These are phyloP conservation scores for Corylus americana DNA, from an alignment of 306 rosid genomes.

Conservation along the genomic window DNA sequence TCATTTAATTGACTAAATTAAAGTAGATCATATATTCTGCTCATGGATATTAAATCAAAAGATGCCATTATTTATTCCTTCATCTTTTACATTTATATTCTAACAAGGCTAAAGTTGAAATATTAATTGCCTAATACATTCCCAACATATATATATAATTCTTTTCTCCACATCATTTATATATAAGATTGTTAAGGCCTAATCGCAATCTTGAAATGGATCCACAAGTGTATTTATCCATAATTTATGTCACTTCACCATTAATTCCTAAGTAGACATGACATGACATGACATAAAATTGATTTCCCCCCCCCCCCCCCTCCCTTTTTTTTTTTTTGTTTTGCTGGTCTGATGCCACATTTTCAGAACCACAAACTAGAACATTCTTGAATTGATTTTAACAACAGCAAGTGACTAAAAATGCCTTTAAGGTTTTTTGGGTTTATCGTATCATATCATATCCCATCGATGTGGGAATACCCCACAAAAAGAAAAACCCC, in stretches of 20 bases:
- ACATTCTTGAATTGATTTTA: not conserved
- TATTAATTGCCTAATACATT: too few species aligned
- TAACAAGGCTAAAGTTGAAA: too few species aligned
- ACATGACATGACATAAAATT: too few species aligned
- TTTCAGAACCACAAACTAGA: not conserved
- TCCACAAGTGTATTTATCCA: not conserved
- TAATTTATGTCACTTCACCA: too few species aligned
- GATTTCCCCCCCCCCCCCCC: too few species aligned
- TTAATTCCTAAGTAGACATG: too few species aligned
- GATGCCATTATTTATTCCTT: too few species aligned
- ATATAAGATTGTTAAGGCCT: not conserved
- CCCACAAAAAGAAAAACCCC: conserved; percentile 17
- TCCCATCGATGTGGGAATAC: conserved; percentile 40
- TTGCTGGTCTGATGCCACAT: not conserved
- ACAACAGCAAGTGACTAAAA: conserved; percentile 30
- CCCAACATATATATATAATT: not conserved
- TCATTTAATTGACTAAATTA: too few species aligned
- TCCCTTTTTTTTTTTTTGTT: too few species aligned
- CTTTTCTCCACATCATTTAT: not conserved
- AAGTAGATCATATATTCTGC: too few species aligned
- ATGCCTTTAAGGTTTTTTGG: conserved; percentile 15
- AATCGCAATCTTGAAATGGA: not conserved
- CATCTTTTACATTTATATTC: too few species aligned
- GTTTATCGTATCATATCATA: conserved; percentile 17
- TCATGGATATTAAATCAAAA: not conserved